A percentile compares a stretch with the other conserved stretches of the same genome.
These are phyloP conservation scores for Flaveria bidentis DNA, from an alignment of 129 eudicot genomes.

Conservation along the genomic window DNA sequence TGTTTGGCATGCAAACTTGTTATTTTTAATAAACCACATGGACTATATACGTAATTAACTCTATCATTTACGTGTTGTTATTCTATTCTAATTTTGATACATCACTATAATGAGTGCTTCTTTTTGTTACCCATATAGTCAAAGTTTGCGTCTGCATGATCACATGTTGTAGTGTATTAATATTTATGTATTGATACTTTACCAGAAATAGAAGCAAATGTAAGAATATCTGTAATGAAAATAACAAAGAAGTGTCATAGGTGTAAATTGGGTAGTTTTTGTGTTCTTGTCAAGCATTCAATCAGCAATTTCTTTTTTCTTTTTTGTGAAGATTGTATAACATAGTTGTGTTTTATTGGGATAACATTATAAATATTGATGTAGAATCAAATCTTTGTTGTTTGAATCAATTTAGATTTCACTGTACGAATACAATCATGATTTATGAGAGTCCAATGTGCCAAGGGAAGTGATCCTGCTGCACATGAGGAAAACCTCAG, in stretches of 20 bases:
- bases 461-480: conserved; percentile 55
- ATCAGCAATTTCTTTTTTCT: no score
- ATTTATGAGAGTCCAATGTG: conserved; percentile 57
- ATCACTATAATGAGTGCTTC: neutral
- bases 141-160: neutral
- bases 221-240: conserved; percentile 18
- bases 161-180: neutral
- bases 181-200: conserved; percentile 6
- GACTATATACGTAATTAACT: no score
- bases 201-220: neutral
- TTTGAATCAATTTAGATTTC: conserved; percentile 37
- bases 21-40: no score
- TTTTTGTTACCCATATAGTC: neutral
- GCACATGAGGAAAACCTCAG: neutral
- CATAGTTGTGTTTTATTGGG: conserved; percentile 24
- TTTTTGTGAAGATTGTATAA: conserved; percentile 69
- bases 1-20: no score
- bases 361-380: neutral
- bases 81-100: neutral
- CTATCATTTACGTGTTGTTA: no score
- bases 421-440: conserved; percentile 53
- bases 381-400: neutral
- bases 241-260: conserved; percentile 73
- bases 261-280: conserved; percentile 55
- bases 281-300: conserved; percentile 36